Evolutionary conservation across 495 filamentous ascomycete species (phyloP).

Genomic region (Podospora australis): DNA sequence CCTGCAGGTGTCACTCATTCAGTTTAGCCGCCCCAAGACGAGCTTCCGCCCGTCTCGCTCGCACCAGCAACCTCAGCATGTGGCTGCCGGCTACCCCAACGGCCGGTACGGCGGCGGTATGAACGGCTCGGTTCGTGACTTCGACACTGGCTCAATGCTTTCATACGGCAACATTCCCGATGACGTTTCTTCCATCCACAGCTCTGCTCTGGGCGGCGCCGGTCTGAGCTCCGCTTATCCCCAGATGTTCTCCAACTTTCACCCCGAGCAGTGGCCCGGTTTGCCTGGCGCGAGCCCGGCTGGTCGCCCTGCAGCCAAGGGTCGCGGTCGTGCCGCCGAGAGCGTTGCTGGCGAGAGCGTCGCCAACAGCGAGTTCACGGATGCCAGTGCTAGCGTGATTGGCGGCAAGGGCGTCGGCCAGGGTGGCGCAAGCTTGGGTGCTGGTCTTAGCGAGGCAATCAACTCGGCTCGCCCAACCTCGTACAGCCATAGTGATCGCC

Average conservation of each 20-base stretch:
- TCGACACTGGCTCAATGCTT: conserved; percentile 81
- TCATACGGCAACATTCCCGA: conserved; percentile 76
- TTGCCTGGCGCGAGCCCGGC: conserved; percentile 62
- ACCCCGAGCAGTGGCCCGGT: conserved; percentile 79
- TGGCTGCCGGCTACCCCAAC: conserved; percentile 63
- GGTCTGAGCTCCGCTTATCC: conserved; percentile 75
- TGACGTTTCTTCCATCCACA: conserved; percentile 93
- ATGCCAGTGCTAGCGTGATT: conserved; percentile 69
- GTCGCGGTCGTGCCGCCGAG: conserved; percentile 56
- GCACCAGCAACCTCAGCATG: conserved; percentile 46
- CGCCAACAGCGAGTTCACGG: conserved; percentile 79
- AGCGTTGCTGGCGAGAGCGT: conserved; percentile 88
- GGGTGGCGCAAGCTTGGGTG: conserved; percentile 71
- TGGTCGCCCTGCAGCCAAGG: conserved; percentile 41
- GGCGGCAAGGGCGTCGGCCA: conserved; percentile 62
- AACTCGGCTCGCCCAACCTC: conserved; percentile 36
- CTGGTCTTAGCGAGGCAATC: conserved; percentile 66
- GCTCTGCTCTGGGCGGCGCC: conserved; percentile 80
- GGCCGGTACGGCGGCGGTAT: conserved; percentile 35
- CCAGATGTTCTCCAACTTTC: conserved; percentile 91
- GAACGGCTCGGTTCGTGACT: conserved; percentile 59
- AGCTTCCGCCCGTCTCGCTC: conserved; percentile 79
- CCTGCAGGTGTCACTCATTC: conserved; percentile 85
- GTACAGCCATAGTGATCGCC: conserved; percentile 48
- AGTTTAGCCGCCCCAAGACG: conserved; percentile 91